Evolutionary conservation across 495 filamentous ascomycete species (phyloP), one percentile per base, ranked within the genome.

Genomic region (Hypoxylon intermedium): DNA sequence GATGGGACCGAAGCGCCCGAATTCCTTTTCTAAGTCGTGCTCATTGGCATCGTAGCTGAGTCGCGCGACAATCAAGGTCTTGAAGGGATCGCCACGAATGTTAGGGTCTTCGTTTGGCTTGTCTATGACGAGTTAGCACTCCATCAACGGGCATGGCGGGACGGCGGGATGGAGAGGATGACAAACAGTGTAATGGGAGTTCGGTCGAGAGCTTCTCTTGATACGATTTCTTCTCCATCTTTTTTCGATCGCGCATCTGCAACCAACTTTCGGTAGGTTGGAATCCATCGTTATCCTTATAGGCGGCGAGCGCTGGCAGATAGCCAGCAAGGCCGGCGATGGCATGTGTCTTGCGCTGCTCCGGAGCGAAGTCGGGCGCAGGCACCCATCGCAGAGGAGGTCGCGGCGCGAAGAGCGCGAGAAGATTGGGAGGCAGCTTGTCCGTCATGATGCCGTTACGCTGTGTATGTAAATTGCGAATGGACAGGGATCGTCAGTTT

Each of bases 1-100:
- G 76, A 98, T 94, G 6, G 93, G 90, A 5, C 94, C 94, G 75
- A 90, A 98, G 16, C 94, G 88, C 9, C 90, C 89, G 76, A 98
- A 98, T 73, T 98, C 93, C 58, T 89, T 83, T 78, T 97, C 92
- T 13, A 98, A 79, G 72, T 98, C 94, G 58, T 91, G 84, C 67
- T 92, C 88, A 48, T 89, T 92, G 19, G 88, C 87, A 63, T 93
- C 90, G 67, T 95, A 98, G 68, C 87, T 90, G 40, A 98, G 83
- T 37, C 95, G 87, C 24, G 90, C 87, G 51, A 98, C 88, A 67
- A 98, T 97, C 42, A 98, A 83, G 26, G 94, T 98, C 73, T 88
- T 96, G 84, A 91, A 98, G 1, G 93, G 87, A 75, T 98, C 93
- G 21, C 95, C 95, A 63, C 90, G 83, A 42, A 94, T 87, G 67